Evolutionary conservation across 805 yeast genomes (phyloP).

Genomic region (Clavispora asparagi): DNA sequence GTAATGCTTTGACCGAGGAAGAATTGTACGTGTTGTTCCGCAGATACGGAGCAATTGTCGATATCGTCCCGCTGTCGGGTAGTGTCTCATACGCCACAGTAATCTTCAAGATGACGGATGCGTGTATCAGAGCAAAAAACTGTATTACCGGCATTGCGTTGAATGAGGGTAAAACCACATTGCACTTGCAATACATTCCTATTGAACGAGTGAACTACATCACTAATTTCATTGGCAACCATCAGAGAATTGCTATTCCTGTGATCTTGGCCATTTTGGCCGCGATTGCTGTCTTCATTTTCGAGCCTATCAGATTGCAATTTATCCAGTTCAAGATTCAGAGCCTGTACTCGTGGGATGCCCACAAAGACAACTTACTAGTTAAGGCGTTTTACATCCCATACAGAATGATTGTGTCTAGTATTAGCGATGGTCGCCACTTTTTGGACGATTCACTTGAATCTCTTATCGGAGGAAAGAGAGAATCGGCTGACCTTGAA

Average conservation of each 20-base stretch:
- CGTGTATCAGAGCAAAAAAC: constrained; percentile 83
- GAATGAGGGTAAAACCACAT: constrained; percentile 45
- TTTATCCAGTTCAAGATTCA: constrained; percentile 71
- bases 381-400: constrained; percentile 25
- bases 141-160: constrained; percentile 78
- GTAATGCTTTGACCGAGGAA: constrained; percentile 73
- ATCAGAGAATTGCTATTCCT: constrained; percentile 81
- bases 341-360: constrained; percentile 44
- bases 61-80: constrained; percentile 59
- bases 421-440: constrained; percentile 30
- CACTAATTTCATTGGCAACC: constrained; percentile 58
- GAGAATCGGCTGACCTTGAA: constrained; percentile 9
- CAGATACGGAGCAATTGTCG: constrained; percentile 79
- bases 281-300: constrained; percentile 74
- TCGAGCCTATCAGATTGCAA: constrained; percentile 89
- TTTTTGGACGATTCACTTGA: constrained; percentile 27
- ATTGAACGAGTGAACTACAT: constrained; percentile 48
- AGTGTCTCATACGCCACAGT: constrained; percentile 45
- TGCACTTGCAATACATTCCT: constrained; percentile 73
- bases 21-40: constrained; percentile 75
- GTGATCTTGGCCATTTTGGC: constrained; percentile 72
- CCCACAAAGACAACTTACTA: constrained; percentile 33
- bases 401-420: constrained; percentile 16
- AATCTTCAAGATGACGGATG: constrained; percentile 49
- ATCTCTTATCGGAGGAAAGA: constrained; percentile 9